A percentile compares a stretch with the other conserved stretches of the same genome.
These are phyloP conservation scores for Nemania sp. DNA, from an alignment of 2,329 filamentous ascomycete species.

Conservation along the genomic window DNA sequence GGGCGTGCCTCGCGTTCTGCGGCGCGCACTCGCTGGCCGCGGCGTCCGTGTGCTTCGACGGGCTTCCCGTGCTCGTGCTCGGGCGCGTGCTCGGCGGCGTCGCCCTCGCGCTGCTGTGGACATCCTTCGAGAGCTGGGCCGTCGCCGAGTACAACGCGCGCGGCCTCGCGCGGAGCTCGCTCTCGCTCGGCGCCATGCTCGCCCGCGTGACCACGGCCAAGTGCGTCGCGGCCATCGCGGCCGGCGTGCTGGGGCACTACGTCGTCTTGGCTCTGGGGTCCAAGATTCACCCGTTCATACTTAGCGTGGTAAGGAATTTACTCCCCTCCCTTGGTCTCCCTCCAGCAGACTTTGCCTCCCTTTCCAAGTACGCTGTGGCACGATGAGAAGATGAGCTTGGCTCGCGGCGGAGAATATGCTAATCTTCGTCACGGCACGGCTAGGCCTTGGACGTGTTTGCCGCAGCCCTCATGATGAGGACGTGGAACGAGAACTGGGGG, in stretches of 20 bases:
- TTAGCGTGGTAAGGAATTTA: slow-evolving; percentile 41
- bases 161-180: slow-evolving; percentile 45
- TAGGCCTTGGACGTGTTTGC: slow-evolving; percentile 37
- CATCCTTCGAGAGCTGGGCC: slow-evolving; percentile 66
- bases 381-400: no score
- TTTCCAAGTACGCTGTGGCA: no score
- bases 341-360: no score
- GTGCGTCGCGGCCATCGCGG: slow-evolving; percentile 56
- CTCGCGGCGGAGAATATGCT: no score
- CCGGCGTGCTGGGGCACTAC: slow-evolving; percentile 55
- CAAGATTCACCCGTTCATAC: slow-evolving; percentile 55
- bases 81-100: slow-evolving; percentile 60
- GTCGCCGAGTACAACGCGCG: slow-evolving; percentile 58
- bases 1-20: slow-evolving; percentile 61
- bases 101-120: slow-evolving; percentile 61
- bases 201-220: slow-evolving; percentile 56
- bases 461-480: slow-evolving; percentile 38
- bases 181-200: slow-evolving; percentile 54
- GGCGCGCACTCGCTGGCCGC: slow-evolving; percentile 57
- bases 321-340: no score
- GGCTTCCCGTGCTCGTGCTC: slow-evolving; percentile 50
- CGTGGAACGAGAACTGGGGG: slow-evolving; percentile 40
- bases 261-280: slow-evolving; percentile 52
- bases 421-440: no score
- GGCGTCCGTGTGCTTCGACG: slow-evolving; percentile 48